Conservation (phyloP, 306 rosid genomes). For the Prunus dulcis region DNA sequence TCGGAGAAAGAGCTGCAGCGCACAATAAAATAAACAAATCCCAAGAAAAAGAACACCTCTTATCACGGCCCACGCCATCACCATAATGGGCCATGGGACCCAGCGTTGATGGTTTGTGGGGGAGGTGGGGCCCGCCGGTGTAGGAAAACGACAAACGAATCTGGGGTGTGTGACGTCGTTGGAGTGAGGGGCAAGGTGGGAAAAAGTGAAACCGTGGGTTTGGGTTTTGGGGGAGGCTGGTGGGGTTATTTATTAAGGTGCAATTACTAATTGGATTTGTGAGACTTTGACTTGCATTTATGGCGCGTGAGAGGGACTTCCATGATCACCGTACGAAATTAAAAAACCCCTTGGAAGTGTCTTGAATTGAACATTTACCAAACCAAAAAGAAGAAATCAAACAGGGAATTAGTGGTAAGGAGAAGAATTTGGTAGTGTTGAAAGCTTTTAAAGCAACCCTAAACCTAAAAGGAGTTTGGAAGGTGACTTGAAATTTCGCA, state of each 20-base stretch:
- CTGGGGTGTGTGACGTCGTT: constrained; percentile 38
- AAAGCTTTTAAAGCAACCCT: too few species aligned
- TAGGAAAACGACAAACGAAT: constrained; percentile 59
- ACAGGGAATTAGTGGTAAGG: too few species aligned
- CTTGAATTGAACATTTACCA: too few species aligned
- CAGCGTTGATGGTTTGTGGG: constrained; percentile 11
- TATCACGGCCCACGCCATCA: constrained; percentile 31
- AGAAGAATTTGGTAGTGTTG: too few species aligned
- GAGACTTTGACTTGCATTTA: constrained; percentile 7
- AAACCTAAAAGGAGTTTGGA: too few species aligned
- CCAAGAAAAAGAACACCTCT: constrained; percentile 9
- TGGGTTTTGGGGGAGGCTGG: constrained; percentile 1
- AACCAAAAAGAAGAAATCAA: too few species aligned
- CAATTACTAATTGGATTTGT: too few species aligned
- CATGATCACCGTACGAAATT: too few species aligned
- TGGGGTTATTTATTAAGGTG: not conserved
- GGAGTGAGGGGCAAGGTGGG: constrained; percentile 50
- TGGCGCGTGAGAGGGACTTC: not conserved
- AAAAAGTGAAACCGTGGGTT: constrained; percentile 58
- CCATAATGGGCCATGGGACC: constrained; percentile 28
- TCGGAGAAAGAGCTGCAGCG: constrained; percentile 29
- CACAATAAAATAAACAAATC: constrained; percentile 23
- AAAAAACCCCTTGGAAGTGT: too few species aligned
- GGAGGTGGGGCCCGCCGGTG: constrained; percentile 22
- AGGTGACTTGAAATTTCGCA: too few species aligned